Evolutionary conservation across 768 basidiomycete species (phyloP).

Genomic region (Rhodosporidiobolus sp.): DNA sequence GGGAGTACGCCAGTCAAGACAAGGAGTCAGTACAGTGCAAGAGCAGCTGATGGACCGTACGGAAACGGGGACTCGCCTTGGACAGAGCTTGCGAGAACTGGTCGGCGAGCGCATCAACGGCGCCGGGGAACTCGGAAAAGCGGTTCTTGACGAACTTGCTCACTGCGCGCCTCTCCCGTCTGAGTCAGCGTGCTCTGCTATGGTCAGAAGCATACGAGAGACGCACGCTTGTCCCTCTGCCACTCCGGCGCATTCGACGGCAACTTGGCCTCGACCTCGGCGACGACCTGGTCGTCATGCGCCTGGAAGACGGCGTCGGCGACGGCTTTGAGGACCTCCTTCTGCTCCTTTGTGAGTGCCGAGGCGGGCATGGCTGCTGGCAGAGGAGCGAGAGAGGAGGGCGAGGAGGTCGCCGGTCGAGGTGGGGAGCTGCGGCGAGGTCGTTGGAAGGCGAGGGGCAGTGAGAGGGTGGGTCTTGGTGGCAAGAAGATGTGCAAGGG

Average conservation of each 20-base stretch:
- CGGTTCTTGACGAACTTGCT: background rate
- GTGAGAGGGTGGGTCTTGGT: background rate
- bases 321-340: conserved; percentile 1
- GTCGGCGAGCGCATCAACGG: conserved; percentile 17
- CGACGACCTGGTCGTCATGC: background rate
- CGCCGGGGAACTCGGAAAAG: conserved; percentile 22
- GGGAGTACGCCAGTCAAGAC: too few species aligned
- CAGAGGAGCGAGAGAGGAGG: background rate
- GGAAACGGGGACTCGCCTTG: background rate
- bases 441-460: background rate
- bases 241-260: background rate
- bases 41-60: background rate
- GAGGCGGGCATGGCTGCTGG: background rate
- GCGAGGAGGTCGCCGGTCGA: background rate
- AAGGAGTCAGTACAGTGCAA: too few species aligned
- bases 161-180: conserved; percentile 8
- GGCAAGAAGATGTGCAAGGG: too few species aligned
- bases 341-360: conserved; percentile 5
- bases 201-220: background rate
- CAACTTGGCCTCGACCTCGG: background rate
- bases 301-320: conserved; percentile 28
- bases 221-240: background rate
- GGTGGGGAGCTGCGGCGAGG: background rate
- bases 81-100: conserved; percentile 18
- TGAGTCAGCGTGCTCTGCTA: background rate